Evolutionary conservation across 176 grass and related monocot species (phyloP).

Genomic region (Triticum timopheevii): DNA sequence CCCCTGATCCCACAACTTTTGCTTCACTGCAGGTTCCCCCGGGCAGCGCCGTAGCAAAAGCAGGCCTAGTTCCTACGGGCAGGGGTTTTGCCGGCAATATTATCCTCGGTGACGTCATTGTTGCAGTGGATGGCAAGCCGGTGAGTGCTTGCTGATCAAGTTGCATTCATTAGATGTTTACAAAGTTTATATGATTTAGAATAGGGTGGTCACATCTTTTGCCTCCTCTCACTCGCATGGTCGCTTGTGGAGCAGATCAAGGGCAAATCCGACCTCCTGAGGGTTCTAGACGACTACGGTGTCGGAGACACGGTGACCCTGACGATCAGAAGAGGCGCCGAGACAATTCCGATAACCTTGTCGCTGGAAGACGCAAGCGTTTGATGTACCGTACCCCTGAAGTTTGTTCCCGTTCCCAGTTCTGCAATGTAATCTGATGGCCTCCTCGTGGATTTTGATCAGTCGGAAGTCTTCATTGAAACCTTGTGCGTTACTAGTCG

Average conservation of each 20-base stretch:
- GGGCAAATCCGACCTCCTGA: slow-evolving; percentile 74
- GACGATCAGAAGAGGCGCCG: slow-evolving; percentile 56
- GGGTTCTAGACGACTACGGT: slow-evolving; percentile 75
- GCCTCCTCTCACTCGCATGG: not conserved
- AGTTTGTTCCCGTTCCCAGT: not conserved
- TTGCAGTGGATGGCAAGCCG: slow-evolving; percentile 71
- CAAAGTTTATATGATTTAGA: not conserved
- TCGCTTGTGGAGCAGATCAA: slow-evolving; percentile 48
- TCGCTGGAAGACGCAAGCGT: slow-evolving; percentile 65
- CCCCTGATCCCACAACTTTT: slow-evolving; percentile 2
- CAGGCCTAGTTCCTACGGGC: slow-evolving; percentile 58
- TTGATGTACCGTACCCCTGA: slow-evolving; percentile 22
- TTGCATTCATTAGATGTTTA: not conserved
- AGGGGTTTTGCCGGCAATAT: slow-evolving; percentile 91
- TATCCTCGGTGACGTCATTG: slow-evolving; percentile 74
- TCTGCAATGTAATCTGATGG: not conserved
- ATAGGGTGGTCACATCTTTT: not conserved
- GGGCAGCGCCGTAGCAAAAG: slow-evolving; percentile 69
- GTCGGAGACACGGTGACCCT: slow-evolving; percentile 65
- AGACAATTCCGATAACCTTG: slow-evolving; percentile 53
- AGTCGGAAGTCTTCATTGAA: not conserved
- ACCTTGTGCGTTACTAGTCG: not conserved
- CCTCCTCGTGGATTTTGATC: not conserved
- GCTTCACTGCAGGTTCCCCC: slow-evolving; percentile 46
- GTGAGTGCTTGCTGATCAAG: slow-evolving; percentile 45